phyloP scores from a whole-genome alignment of 306 rosid species.

The Acacia crassicarpa region DNA sequence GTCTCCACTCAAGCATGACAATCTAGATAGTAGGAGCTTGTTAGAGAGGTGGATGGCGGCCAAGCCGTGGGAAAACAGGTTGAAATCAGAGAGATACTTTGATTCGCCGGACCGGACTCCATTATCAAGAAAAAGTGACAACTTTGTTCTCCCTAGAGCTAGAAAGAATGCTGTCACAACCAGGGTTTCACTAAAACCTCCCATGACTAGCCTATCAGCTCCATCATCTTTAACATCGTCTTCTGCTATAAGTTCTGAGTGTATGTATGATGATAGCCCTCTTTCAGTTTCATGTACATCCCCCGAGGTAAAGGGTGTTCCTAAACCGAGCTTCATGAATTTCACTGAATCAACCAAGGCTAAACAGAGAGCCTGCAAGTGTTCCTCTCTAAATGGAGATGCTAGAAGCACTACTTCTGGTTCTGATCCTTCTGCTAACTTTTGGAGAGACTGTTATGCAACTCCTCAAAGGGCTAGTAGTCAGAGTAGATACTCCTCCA shows the following conservation, averaged over 20 bases:
- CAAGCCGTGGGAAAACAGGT: slow-evolving; percentile 78
- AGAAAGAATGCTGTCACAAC: slow-evolving; percentile 67
- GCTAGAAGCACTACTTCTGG: slow-evolving; percentile 53
- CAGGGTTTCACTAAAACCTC: slow-evolving; percentile 57
- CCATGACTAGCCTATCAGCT: slow-evolving; percentile 39
- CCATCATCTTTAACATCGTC: slow-evolving; percentile 54
- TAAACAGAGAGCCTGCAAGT: slow-evolving; percentile 50
- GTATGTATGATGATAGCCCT: slow-evolving; percentile 56
- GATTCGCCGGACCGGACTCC: slow-evolving; percentile 41
- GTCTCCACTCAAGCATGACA: slow-evolving; percentile 46
- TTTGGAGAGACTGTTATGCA: slow-evolving; percentile 54
- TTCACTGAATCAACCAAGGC: slow-evolving; percentile 70
- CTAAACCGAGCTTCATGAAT: slow-evolving; percentile 69
- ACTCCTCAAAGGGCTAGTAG: slow-evolving; percentile 49
- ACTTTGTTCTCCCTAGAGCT: slow-evolving; percentile 26
- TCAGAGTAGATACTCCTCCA: slow-evolving; percentile 26
- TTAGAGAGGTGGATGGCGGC: slow-evolving; percentile 78
- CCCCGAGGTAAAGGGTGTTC: slow-evolving; percentile 37
- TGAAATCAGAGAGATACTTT: slow-evolving; percentile 33
- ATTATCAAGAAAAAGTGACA: slow-evolving; percentile 50
- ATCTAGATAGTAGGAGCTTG: slow-evolving; percentile 49
- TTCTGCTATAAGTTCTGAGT: slow-evolving; percentile 67
- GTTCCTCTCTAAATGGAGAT: slow-evolving; percentile 54
- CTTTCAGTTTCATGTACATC: slow-evolving; percentile 52
- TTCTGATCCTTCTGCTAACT: slow-evolving; percentile 53